phyloP scores from a whole-genome alignment of 768 basidiomycete genomes.

The Pisolithus microcarpus region DNA sequence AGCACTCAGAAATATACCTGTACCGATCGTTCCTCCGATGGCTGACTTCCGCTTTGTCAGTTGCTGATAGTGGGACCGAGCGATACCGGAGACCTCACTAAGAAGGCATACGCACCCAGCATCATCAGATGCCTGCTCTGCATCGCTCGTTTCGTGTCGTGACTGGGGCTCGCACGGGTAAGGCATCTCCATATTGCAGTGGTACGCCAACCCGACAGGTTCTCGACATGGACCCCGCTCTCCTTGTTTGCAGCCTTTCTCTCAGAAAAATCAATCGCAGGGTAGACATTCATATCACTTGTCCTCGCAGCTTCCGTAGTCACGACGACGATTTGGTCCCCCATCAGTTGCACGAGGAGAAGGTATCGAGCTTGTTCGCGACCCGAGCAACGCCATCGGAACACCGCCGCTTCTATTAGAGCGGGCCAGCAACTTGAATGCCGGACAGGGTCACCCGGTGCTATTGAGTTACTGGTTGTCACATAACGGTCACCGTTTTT shows the following conservation, averaged over 20 bases:
- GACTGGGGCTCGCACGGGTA: constrained; percentile 4
- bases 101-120: constrained; percentile 26
- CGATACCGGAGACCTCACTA: neutral
- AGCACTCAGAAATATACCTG: constrained; percentile 55
- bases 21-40: constrained; percentile 53
- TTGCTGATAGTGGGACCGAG: neutral
- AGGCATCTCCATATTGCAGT: neutral
- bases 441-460: too few relatives aligned
- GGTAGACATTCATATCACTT: too few relatives aligned
- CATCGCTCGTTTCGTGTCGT: constrained; percentile 35
- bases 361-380: too few relatives aligned
- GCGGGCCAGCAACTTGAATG: too few relatives aligned
- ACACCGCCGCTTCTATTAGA: too few relatives aligned
- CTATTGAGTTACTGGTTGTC: too few relatives aligned
- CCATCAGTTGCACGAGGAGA: too few relatives aligned
- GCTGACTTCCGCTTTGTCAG: constrained; percentile 22
- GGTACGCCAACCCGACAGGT: neutral
- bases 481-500: too few relatives aligned
- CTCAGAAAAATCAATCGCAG: too few relatives aligned
- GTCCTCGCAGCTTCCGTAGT: too few relatives aligned
- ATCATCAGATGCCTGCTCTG: constrained; percentile 36
- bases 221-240: neutral
- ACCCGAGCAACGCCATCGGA: too few relatives aligned
- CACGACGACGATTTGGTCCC: too few relatives aligned
- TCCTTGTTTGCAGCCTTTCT: neutral